A percentile compares a stretch with the other conserved stretches of the same genome.
Evolutionary conservation across 2,329 filamentous ascomycete species (phyloP).

Genomic region (Hymenoscyphus repandus): DNA sequence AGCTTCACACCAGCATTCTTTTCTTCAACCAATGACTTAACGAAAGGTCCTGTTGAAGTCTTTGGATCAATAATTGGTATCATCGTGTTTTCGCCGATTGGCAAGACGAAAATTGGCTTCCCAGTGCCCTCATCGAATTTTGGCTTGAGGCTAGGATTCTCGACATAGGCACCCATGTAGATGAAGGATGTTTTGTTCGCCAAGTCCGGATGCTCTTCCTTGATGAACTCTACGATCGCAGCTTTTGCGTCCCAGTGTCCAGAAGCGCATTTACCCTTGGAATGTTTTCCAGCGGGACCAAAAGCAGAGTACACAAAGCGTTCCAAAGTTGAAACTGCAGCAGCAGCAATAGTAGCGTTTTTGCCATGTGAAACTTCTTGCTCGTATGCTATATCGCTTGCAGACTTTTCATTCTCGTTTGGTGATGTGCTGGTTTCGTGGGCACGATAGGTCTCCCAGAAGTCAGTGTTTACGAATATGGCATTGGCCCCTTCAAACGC

Average conservation of each 20-base stretch:
- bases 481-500: slow-evolving; percentile 40
- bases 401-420: not conserved
- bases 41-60: slow-evolving; percentile 39
- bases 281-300: slow-evolving; percentile 32
- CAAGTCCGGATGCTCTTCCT: slow-evolving; percentile 23
- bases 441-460: slow-evolving; percentile 19
- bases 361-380: slow-evolving; percentile 23
- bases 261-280: slow-evolving; percentile 36
- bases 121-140: slow-evolving; percentile 23
- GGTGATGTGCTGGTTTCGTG: slow-evolving; percentile 36
- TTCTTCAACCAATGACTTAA: slow-evolving; percentile 38
- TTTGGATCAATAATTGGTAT: slow-evolving; percentile 38
- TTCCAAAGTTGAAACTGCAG: slow-evolving; percentile 29
- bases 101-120: slow-evolving; percentile 31
- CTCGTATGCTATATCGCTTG: slow-evolving; percentile 16
- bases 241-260: slow-evolving; percentile 34
- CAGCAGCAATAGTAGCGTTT: slow-evolving; percentile 28
- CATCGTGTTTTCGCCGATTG: slow-evolving; percentile 19
- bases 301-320: slow-evolving; percentile 38
- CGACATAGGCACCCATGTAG: slow-evolving; percentile 20
- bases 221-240: slow-evolving; percentile 28
- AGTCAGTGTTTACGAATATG: slow-evolving; percentile 49
- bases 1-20: slow-evolving; percentile 37
- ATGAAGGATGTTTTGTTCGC: slow-evolving; percentile 32
- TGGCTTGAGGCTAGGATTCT: slow-evolving; percentile 12